Evolutionary conservation across 2,329 filamentous ascomycete genomes (phyloP), one percentile per base, ranked within the genome.

Genomic region (Stagonosporopsis vannaccii): DNA sequence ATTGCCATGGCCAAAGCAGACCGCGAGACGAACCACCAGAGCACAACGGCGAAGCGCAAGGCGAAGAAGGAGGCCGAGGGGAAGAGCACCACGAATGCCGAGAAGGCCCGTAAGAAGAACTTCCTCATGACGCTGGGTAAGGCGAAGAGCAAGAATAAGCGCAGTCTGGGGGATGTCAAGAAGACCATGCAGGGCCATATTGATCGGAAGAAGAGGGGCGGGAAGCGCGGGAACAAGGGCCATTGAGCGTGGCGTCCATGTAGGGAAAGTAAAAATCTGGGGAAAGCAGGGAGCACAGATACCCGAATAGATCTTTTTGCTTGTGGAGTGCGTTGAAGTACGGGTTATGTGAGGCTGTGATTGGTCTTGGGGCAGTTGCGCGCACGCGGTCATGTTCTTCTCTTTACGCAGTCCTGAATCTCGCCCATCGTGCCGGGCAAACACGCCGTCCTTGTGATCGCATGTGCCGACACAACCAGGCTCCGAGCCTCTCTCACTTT

Each of bases 121-220:
- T 96, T 99, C 79, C 75, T 99, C 69, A 99, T 99, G 95, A 98
- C 94, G 35, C 79, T 99, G 58, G 91, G 94, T 56, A 98, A 99
- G 82, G 95, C 95, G 11, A 96, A 95, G 83, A 86, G 85, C 65
- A 99, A 98, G 84, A 90, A 95, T 72, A 97, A 97, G 88, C 85
- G 93, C 71, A 97, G 92, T 85, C 80, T 99, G 77, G 86, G 91
- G 12, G 89, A 97, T 78, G 92, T 92, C 62, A 86, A 86, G 71
- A 92, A 89, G 79, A 86, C 92, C 32, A 78, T 98, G 63, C 89
- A 86, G 74, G 90, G 87, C 2, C 94, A 98, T 77, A 84, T 94
- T 25, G 88, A 93, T 54, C 85, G 93, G 74, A 87, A 87, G 73
- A 96, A 96, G 81, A 87, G 87, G 59, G 94, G 93, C 49, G 94